These are phyloP conservation scores for Epichloe hybrida DNA, from an alignment of 2,329 filamentous ascomycete genomes.

Conservation along the genomic window DNA sequence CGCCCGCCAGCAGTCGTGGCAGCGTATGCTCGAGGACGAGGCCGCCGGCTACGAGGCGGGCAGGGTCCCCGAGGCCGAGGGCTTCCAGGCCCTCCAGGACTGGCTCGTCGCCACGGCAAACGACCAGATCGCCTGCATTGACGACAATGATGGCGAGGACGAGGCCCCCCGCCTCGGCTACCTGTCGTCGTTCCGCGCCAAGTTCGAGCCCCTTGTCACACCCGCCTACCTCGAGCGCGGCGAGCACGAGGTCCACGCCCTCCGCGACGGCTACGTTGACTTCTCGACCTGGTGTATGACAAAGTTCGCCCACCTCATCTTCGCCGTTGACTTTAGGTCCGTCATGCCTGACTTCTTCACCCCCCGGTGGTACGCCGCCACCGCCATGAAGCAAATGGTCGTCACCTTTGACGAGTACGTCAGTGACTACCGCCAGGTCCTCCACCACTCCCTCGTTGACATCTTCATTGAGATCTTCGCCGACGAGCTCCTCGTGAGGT, in stretches of 20 bases:
- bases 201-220: constrained; percentile 69
- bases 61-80: constrained; percentile 41
- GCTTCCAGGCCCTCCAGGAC: constrained; percentile 73
- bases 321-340: constrained; percentile 73
- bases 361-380: constrained; percentile 72
- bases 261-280: constrained; percentile 90
- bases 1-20: constrained; percentile 71
- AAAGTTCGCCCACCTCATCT: constrained; percentile 76
- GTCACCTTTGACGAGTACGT: constrained; percentile 95
- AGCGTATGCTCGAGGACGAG: constrained; percentile 79
- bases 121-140: constrained; percentile 96
- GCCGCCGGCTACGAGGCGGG: constrained; percentile 55
- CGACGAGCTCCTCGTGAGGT: constrained; percentile 78
- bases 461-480: constrained; percentile 89
- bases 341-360: constrained; percentile 89
- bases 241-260: constrained; percentile 54
- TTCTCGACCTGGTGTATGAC: constrained; percentile 85
- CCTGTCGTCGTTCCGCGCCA: constrained; percentile 71
- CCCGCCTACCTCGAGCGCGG: constrained; percentile 67
- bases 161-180: constrained; percentile 63
- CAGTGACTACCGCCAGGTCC: constrained; percentile 67
- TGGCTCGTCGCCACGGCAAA: constrained; percentile 96
- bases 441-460: constrained; percentile 78
- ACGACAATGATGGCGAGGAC: constrained; percentile 74
- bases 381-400: constrained; percentile 84